phyloP scores from a whole-genome alignment of 164 flowering plant species.

The Dillenia turbinata region DNA sequence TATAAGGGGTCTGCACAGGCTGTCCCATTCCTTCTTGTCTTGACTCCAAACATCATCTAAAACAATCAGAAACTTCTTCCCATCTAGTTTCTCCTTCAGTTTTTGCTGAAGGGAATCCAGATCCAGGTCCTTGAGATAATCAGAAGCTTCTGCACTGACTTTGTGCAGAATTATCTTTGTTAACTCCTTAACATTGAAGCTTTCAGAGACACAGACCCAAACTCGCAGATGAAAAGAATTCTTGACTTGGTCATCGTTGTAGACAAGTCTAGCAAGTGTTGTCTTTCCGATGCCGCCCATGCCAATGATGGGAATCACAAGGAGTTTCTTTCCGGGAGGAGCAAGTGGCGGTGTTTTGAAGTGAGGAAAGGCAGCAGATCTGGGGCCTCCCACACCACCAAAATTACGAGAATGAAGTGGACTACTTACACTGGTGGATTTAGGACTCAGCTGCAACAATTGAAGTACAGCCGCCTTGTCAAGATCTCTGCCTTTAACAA shows the following conservation, averaged over 20 bases:
- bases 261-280: neutral
- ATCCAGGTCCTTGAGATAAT: neutral
- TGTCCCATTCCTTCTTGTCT: neutral
- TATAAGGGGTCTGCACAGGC: neutral
- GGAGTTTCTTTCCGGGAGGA: no score
- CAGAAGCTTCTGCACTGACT: neutral
- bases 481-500: no score
- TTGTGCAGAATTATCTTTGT: neutral
- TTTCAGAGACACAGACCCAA: constrained; percentile 16
- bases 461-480: no score
- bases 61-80: constrained; percentile 2
- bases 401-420: no score
- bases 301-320: no score
- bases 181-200: constrained; percentile 1
- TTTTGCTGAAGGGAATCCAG: neutral
- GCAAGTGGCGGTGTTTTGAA: no score
- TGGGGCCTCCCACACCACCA: no score
- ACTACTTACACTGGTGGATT: no score
- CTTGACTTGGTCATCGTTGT: neutral
- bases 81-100: neutral
- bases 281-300: no score
- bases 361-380: no score
- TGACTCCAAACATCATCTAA: constrained; percentile 8
- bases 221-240: constrained; percentile 2
- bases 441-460: no score